Conservation (phyloP, 257 asterid genomes). For the Ehretia macrophylla region DNA sequence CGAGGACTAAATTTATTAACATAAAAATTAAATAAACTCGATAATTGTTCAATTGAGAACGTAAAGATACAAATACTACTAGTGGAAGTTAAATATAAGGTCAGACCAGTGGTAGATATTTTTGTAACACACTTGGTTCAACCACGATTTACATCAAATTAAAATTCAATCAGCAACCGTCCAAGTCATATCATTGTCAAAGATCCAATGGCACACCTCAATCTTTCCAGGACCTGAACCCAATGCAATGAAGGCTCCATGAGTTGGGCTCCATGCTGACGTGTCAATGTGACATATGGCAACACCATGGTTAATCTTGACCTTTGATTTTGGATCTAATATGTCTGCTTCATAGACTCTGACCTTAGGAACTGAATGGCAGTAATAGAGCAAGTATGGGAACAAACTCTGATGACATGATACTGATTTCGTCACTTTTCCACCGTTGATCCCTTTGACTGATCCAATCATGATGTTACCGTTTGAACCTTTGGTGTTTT, state of each 20-base stretch:
- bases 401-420: conserved; percentile 84
- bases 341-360: conserved; percentile 88
- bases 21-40: no score
- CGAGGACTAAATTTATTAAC: no score
- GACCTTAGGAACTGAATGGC: conserved; percentile 91
- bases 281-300: conserved; percentile 92
- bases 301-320: conserved; percentile 64
- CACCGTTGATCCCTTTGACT: conserved; percentile 72
- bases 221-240: conserved; percentile 81
- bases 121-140: no score
- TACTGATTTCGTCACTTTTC: conserved; percentile 65
- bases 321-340: conserved; percentile 47
- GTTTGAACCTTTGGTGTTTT: conserved; percentile 43
- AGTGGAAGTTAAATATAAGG: no score
- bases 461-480: conserved; percentile 45
- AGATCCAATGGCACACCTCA: conserved; percentile 95
- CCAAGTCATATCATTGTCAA: conserved; percentile 89
- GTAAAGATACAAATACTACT: no score
- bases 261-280: conserved; percentile 66
- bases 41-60: no score
- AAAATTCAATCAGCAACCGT: conserved; percentile 36
- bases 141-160: no score
- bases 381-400: conserved; percentile 74
- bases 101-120: no score
- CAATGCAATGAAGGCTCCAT: conserved; percentile 74